Evolutionary conservation across 2,329 filamentous ascomycete genomes (phyloP).

Genomic region (Pseudogymnoascus sp.): DNA sequence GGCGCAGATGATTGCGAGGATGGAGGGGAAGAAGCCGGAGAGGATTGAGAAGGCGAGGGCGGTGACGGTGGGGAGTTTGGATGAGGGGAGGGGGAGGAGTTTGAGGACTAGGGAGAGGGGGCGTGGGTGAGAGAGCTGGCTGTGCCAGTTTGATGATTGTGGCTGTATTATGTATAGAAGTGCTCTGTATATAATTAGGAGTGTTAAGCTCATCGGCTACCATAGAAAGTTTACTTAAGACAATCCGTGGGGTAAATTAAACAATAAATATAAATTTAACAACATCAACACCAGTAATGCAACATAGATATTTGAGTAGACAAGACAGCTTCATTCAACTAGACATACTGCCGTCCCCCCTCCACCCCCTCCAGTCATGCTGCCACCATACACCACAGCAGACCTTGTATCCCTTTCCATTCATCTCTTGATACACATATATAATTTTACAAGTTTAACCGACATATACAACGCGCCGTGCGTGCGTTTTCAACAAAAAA

Average conservation of each 20-base stretch:
- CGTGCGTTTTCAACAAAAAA: not conserved
- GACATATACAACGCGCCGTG: slow-evolving; percentile 2
- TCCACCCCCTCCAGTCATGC: not conserved
- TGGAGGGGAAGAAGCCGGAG: slow-evolving; percentile 23
- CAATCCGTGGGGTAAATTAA: not conserved
- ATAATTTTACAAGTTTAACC: not conserved
- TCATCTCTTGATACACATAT: slow-evolving; percentile 5
- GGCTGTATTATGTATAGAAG: not conserved
- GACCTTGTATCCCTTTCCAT: not conserved
- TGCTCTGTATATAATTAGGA: not conserved
- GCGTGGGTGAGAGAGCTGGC: not conserved
- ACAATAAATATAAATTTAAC: not conserved
- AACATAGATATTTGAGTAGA: not conserved
- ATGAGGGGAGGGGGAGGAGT: slow-evolving; percentile 9
- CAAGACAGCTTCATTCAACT: not conserved
- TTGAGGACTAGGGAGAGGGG: not conserved
- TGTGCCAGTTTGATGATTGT: not conserved
- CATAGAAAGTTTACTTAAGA: not conserved
- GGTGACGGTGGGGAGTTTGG: slow-evolving; percentile 18
- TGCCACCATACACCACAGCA: not conserved
- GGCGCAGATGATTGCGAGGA: slow-evolving; percentile 24
- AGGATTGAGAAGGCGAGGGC: slow-evolving; percentile 17
- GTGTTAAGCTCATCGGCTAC: not conserved
- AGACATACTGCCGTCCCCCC: not conserved
- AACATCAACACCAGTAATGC: not conserved